Evolutionary conservation across 2,329 filamentous ascomycete species (phyloP), one percentile per base, ranked within the genome.

Genomic region (Orbilia quercus): DNA sequence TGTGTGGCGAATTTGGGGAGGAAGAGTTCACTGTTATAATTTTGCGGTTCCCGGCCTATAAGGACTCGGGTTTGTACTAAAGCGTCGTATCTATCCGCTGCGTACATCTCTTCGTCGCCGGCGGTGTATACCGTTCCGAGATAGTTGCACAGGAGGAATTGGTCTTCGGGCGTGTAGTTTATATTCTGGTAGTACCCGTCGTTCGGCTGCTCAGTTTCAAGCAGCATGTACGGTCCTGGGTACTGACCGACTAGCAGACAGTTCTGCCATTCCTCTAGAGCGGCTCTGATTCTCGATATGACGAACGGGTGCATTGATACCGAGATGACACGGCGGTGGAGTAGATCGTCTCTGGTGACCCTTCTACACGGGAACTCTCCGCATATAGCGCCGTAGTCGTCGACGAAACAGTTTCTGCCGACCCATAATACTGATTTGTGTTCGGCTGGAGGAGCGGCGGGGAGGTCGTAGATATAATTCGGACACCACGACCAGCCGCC

Each of bases 401-500:
- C 53, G 16, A 67, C 45, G 2, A 53, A 11, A 14, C 63, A 67
- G 5, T 28, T 45, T 3, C 12, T 22, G 1, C 51, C 62, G 7
- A 12, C 20, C 5, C 40, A 7, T 23, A 71, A 4, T 2, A 38
- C n/a, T 18, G 53, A 23, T 12, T 22, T 45, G 48, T 63, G 63
- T 22, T 71, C 66, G 1, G 42, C 44, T 5, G 51, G 44, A 7
- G 51, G 57, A 2, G 45, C 18, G 31, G 57, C 51, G 28, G 66
- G 66, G 4, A 71, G 20, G 9, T 71, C 66, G 23, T 64, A 63
- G 14, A 71, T 42, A 16, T 45, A 47, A 14, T 51, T 57, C 0
- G 66, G 57, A 34, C 66, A 71, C 66, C 66, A 71, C 20, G 66
- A 71, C 57, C 64, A 71, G 7, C 59, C 57, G 0, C 51, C 66